Evolutionary conservation across 2,329 filamentous ascomycete species (phyloP).

Genomic region (Xylaria multiplex): DNA sequence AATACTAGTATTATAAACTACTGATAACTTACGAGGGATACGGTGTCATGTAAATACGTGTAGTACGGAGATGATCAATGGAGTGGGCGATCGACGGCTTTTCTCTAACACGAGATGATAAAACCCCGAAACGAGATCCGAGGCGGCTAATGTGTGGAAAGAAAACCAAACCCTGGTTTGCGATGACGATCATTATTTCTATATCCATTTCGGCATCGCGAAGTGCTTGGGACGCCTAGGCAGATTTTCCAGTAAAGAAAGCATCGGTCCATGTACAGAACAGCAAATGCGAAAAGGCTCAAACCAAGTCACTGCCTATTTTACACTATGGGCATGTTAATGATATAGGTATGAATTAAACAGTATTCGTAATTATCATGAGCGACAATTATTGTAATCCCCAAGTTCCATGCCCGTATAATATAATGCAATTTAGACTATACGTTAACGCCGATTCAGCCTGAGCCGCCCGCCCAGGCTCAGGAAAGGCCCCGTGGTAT

Average conservation of each 20-base stretch:
- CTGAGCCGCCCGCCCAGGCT: constrained; percentile 6
- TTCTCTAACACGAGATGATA: constrained; percentile 6
- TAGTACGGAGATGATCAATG: constrained; percentile 8
- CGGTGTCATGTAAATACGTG: neutral
- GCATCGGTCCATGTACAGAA: neutral
- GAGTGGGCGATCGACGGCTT: constrained; percentile 1
- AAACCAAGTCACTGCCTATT: neutral
- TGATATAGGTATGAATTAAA: constrained; percentile 19
- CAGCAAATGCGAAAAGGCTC: neutral
- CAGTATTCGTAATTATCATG: constrained; percentile 17
- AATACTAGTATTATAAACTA: neutral
- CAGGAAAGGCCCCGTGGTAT: constrained; percentile 27
- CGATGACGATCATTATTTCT: constrained; percentile 15
- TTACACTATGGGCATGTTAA: neutral
- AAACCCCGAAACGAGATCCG: constrained; percentile 13
- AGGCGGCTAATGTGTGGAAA: constrained; percentile 23
- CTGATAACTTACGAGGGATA: neutral
- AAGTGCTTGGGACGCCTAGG: neutral
- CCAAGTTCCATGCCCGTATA: constrained; percentile 7
- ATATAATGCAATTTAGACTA: constrained; percentile 13
- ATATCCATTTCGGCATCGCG: neutral
- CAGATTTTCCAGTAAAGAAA: neutral
- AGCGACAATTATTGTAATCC: constrained; percentile 8
- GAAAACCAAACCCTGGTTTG: constrained; percentile 1
- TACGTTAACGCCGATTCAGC: constrained; percentile 22